A percentile compares a stretch with the other conserved stretches of the same genome.
These are phyloP conservation scores for Melocanna baccifera DNA, from an alignment of 176 grass and related monocot genomes.

Conservation along the genomic window DNA sequence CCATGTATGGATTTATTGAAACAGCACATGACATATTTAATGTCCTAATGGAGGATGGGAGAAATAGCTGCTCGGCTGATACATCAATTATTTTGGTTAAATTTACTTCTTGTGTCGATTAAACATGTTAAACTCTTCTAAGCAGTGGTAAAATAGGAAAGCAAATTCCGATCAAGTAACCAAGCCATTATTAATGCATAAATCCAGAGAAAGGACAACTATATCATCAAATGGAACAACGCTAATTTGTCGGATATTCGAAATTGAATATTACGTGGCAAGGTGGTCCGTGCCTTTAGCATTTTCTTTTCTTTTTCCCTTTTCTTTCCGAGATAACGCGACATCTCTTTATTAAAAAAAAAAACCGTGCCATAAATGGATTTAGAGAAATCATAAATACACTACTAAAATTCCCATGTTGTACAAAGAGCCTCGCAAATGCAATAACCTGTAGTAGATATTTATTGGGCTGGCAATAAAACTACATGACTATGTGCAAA, in stretches of 20 bases:
- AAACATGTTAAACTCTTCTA: not conserved
- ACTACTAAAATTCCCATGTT: not conserved
- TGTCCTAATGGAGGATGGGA: not conserved
- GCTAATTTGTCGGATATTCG: not conserved
- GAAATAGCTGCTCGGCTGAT: not conserved
- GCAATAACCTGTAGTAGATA: not conserved
- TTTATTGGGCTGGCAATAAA: not conserved
- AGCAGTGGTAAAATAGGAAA: not conserved
- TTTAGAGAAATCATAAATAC: not conserved
- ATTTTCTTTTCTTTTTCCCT: not conserved
- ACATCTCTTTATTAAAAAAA: constrained; percentile 10
- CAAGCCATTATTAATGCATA: constrained; percentile 1
- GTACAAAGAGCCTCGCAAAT: not conserved
- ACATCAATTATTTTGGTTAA: not conserved
- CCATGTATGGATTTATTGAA: not conserved
- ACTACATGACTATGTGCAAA: constrained; percentile 4
- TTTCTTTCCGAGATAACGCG: not conserved
- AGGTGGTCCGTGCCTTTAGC: not conserved
- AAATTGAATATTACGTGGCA: not conserved
- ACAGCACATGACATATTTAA: not conserved
- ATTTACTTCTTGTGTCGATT: not conserved
- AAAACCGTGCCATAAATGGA: not conserved
- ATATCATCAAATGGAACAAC: not conserved
- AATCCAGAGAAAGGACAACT: not conserved
- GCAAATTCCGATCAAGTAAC: not conserved